Conservation (phyloP, 768 basidiomycete species). For the Rickenella mellea region DNA sequence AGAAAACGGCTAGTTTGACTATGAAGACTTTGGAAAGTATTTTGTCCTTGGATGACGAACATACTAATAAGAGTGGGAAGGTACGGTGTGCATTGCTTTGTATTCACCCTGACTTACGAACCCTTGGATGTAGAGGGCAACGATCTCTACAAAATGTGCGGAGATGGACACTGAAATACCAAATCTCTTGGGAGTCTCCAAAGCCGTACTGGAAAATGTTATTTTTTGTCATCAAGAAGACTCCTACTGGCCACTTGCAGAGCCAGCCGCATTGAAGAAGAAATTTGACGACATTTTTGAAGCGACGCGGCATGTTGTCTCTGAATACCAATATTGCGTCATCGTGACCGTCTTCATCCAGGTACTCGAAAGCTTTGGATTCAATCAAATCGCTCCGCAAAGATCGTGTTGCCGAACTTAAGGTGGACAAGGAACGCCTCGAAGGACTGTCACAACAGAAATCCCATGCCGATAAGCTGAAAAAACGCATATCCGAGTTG, state of each 20-base stretch:
- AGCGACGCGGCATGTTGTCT: slow-evolving; percentile 66
- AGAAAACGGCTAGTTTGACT: slow-evolving; percentile 79
- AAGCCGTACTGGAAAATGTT: slow-evolving; percentile 97
- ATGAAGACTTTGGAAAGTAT: slow-evolving; percentile 98
- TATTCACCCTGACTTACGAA: background rate
- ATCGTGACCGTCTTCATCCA: slow-evolving; percentile 17
- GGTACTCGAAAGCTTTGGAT: slow-evolving; percentile 95
- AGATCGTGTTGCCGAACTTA: slow-evolving; percentile 83
- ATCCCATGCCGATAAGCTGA: slow-evolving; percentile 77
- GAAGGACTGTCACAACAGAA: slow-evolving; percentile 75
- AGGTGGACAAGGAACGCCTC: slow-evolving; percentile 85
- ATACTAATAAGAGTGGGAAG: slow-evolving; percentile 64
- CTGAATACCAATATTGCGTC: background rate
- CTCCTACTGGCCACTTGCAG: slow-evolving; percentile 94
- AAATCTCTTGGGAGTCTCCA: slow-evolving; percentile 86
- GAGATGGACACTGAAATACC: slow-evolving; percentile 96
- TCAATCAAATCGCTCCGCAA: slow-evolving; percentile 86
- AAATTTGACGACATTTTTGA: slow-evolving; percentile 99
- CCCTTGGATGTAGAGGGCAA: slow-evolving; percentile 62
- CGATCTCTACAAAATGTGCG: slow-evolving; percentile 95
- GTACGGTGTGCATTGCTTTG: slow-evolving; percentile 30
- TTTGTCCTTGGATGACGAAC: slow-evolving; percentile 60
- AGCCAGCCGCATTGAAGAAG: slow-evolving; percentile 88
- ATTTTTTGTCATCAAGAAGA: slow-evolving; percentile 99
- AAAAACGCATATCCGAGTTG: slow-evolving; percentile 50